Conservation (phyloP, 768 basidiomycete species). For the Tricholoma hemisulphureum region DNA sequence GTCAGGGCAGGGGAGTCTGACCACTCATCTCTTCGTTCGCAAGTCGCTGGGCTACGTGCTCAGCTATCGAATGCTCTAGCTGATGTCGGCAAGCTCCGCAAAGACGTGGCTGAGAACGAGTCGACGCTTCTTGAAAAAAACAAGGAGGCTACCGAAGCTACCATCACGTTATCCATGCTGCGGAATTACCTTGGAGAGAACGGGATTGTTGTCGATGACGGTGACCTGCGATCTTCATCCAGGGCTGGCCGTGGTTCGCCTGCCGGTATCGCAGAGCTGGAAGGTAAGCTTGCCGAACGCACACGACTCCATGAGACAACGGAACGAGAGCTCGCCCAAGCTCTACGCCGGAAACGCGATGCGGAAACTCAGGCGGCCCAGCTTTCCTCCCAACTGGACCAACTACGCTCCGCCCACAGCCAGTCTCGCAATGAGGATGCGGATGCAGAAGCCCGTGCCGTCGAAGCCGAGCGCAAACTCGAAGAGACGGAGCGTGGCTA, state of each 20-base stretch:
- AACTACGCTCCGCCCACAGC: slow-evolving; percentile 57
- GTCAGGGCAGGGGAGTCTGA: slow-evolving; percentile 64
- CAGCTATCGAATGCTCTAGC: slow-evolving; percentile 68
- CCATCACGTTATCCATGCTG: slow-evolving; percentile 73
- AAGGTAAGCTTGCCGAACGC: slow-evolving; percentile 72
- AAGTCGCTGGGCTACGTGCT: slow-evolving; percentile 69
- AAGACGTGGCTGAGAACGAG: slow-evolving; percentile 69
- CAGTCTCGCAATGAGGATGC: slow-evolving; percentile 35
- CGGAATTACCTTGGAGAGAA: slow-evolving; percentile 87
- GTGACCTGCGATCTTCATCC: slow-evolving; percentile 51
- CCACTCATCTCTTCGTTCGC: slow-evolving; percentile 62
- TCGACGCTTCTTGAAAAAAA: slow-evolving; percentile 57
- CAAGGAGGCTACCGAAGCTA: slow-evolving; percentile 66
- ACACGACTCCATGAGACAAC: slow-evolving; percentile 69
- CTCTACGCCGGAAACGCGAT: slow-evolving; percentile 67
- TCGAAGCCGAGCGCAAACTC: slow-evolving; percentile 74
- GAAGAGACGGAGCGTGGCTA: slow-evolving; percentile 78
- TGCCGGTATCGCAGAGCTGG: slow-evolving; percentile 65
- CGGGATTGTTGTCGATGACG: slow-evolving; percentile 78
- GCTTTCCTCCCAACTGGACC: slow-evolving; percentile 66
- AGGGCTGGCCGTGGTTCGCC: slow-evolving; percentile 38
- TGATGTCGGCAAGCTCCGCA: slow-evolving; percentile 68
- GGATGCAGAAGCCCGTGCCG: slow-evolving; percentile 40
- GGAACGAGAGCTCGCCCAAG: slow-evolving; percentile 71
- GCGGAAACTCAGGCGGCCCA: slow-evolving; percentile 67